These are phyloP conservation scores for Cyberlindnera mrakii DNA, from an alignment of 805 yeast genomes.

Conservation along the genomic window DNA sequence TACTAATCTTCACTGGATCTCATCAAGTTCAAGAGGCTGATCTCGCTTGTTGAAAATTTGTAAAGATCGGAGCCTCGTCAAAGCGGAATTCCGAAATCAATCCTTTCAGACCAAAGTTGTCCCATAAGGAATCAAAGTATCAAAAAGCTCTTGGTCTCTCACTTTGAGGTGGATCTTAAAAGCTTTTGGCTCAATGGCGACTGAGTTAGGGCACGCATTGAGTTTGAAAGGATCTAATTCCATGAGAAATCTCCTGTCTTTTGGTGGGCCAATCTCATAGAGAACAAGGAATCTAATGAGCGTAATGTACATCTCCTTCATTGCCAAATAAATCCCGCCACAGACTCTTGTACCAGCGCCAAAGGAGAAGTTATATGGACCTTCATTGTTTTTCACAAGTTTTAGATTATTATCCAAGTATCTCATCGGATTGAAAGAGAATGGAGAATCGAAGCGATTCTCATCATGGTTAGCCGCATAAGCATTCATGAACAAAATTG, in stretches of 20 bases:
- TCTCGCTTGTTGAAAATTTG: too few species aligned
- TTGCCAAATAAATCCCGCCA: slow-evolving; percentile 60
- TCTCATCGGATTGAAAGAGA: slow-evolving; percentile 45
- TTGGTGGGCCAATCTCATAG: slow-evolving; percentile 44
- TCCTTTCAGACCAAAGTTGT: too few species aligned
- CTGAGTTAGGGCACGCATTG: slow-evolving; percentile 48
- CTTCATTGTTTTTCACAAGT: slow-evolving; percentile 4
- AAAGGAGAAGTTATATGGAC: slow-evolving; percentile 39
- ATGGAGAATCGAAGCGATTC: slow-evolving; percentile 35
- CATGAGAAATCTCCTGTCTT: slow-evolving; percentile 29
- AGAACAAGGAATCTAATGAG: slow-evolving; percentile 45
- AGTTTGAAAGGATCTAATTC: slow-evolving; percentile 40
- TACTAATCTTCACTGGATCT: too few species aligned
- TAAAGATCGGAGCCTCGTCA: too few species aligned
- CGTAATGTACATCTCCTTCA: slow-evolving; percentile 56
- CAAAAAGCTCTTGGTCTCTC: slow-evolving; percentile 22
- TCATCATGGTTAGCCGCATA: slow-evolving; percentile 67
- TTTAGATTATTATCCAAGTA: slow-evolving; percentile 33
- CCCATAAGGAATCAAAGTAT: not conserved
- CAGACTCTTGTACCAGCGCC: slow-evolving; percentile 75
- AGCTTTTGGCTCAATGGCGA: slow-evolving; percentile 55
- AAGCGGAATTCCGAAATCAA: too few species aligned
- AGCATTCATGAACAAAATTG: slow-evolving; percentile 58
- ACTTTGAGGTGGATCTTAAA: slow-evolving; percentile 30
- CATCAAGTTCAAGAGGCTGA: too few species aligned